Evolutionary conservation across 768 basidiomycete genomes (phyloP), one percentile per base, ranked within the genome.

Genomic region (Artomyces pyxidatus): DNA sequence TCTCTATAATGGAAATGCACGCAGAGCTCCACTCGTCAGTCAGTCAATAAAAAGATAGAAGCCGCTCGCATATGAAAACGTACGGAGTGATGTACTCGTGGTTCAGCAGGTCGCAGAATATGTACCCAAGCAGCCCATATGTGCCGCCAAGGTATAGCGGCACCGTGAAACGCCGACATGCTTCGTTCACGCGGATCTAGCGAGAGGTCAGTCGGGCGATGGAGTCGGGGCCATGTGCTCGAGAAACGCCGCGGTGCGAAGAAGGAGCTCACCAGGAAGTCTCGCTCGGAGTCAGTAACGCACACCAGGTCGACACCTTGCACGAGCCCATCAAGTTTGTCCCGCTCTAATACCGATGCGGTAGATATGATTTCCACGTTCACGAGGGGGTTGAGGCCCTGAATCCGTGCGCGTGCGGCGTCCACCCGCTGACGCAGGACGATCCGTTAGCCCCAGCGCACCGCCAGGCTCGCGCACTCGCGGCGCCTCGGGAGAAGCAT

Each of bases 141-240:
- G 87, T 85, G 10, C 89, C 89, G 1, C 93, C 93, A n/a, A 85
- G 81, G 59, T 96, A 97, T 63, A 98, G 85, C 6, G 88, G 83
- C 53, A 84, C 91, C 37, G 72, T 69, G 42, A 77, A 70, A 49
- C 76, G 74, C 51, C 93, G 75, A 63, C 92, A 91, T n/a, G 80
- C 72, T 45, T 79, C 76, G 63, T 97, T 94, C 47, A 94, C 73
- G 42, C 68, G 71, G 57, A 86, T 73, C 95, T 97, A 37, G 11
- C 16, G 17, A n/a, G 16, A 9, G n/a, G 17, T 25, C n/a, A 38
- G 62, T 19, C 32, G 26, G 19, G 37, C 30, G 14, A 29, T 11
- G 19, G 42, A 32, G 19, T 35, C 23, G 12, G 21, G 37, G 17
- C 6, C 23, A 23, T 37, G 37, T 16, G 39, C 16, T 19, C 30